phyloP scores from a whole-genome alignment of 768 basidiomycete genomes.

The Amanita polypyramis region DNA sequence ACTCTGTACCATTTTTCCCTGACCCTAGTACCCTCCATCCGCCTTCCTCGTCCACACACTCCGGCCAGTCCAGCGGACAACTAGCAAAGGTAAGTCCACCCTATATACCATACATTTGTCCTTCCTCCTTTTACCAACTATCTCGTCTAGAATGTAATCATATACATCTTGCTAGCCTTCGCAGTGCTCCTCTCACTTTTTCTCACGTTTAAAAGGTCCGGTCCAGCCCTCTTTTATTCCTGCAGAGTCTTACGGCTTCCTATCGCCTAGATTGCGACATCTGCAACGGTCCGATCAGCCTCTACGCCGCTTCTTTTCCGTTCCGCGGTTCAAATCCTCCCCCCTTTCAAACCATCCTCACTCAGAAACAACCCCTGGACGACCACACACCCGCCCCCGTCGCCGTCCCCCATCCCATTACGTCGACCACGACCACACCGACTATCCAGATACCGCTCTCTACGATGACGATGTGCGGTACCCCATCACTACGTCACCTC shows the following conservation, averaged over 20 bases:
- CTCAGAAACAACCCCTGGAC: neutral
- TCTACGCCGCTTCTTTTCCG: neutral
- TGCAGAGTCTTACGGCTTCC: neutral
- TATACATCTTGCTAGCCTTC: neutral
- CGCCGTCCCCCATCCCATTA: neutral
- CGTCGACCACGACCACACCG: neutral
- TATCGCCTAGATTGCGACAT: neutral
- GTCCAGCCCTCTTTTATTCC: neutral
- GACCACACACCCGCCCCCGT: neutral
- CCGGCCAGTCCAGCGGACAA: conserved; percentile 3
- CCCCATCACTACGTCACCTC: conserved; percentile 1
- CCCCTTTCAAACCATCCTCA: neutral
- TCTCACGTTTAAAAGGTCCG: neutral
- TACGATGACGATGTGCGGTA: conserved; percentile 9
- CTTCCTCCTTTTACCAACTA: neutral
- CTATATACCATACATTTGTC: neutral
- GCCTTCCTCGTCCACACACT: conserved; percentile 3
- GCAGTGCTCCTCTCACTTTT: neutral
- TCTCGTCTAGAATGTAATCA: neutral
- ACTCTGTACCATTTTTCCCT: conserved; percentile 17
- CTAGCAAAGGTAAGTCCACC: conserved; percentile 22
- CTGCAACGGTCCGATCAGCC: conserved; percentile 1
- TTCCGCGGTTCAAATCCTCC: neutral
- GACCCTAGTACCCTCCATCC: conserved; percentile 14
- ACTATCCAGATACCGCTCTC: neutral